Base-by-base conservation (phyloP, 2,329 filamentous ascomycete species). In the Botrytis byssoidea region DNA sequence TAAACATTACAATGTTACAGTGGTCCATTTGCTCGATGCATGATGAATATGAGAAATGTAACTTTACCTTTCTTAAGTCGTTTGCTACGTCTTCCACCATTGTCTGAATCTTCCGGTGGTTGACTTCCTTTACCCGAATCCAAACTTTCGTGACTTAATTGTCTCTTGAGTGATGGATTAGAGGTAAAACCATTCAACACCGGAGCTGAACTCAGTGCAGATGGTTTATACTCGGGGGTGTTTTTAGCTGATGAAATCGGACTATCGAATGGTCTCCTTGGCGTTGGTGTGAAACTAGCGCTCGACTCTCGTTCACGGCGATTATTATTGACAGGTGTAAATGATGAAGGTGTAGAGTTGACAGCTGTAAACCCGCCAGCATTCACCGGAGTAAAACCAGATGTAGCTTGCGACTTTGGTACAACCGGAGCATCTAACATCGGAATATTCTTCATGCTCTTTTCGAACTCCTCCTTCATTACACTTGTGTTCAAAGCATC, bases 11-110 rank as follows among this genome's bases (percentile, higher is more conserved):
- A 35, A 42, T 71, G 70, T 71, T 66, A 32, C 70, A 37, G 57
- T 72, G 60, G 60, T 48, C 60, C 60, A 67, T 67, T 18, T 32
- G 20, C 51, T 48, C 68, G 32, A 72, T 57, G 70, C 60, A 72
- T 57, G 29, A 66, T 66, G 60, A 59, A 44, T 40, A 42, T 59
- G 60, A 61, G 32, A 65, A 63, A 71, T n/a, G 72, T 57, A 44
- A 70, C 77, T 87, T 80, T 86, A 92, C 91, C 91, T 86, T 97
- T 97, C 83, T 96, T 97, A 20, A 97, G 86, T 61, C 96, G 90
- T 84, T 99, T 99, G 83, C 95, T 98, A 74, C 95, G 91, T 75
- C 96, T 89, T 76, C 92, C 93, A 75, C 88, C 88, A 77, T 85
- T 85, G 68, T 94, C 92, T 1, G 82, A 83, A 71, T 94, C 76